These are phyloP conservation scores for Papilionanthe hybrid DNA, from an alignment of 116 monocot species.

Conservation along the genomic window DNA sequence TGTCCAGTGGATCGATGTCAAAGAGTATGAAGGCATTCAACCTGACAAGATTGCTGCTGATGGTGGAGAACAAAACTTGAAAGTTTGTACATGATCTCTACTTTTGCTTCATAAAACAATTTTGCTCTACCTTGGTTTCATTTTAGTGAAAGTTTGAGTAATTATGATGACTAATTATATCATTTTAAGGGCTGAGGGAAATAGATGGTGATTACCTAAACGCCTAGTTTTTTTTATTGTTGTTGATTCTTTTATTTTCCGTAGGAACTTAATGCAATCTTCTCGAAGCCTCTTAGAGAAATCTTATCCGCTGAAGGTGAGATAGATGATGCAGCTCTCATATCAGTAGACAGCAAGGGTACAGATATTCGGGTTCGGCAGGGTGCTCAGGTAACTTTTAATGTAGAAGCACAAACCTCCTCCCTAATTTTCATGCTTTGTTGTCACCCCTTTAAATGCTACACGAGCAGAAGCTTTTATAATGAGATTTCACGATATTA, in stretches of 20 bases:
- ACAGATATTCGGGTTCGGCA: constrained; percentile 85
- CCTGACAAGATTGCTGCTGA: constrained; percentile 88
- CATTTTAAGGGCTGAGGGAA: background rate
- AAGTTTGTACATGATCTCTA: constrained; percentile 34
- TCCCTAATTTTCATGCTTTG: background rate
- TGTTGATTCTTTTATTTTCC: constrained; percentile 4
- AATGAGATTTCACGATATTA: background rate
- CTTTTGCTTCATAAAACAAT: background rate
- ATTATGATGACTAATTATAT: background rate
- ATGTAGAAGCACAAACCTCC: background rate
- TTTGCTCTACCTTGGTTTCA: constrained; percentile 1
- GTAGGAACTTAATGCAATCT: constrained; percentile 85
- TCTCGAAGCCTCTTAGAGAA: constrained; percentile 78
- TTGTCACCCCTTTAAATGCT: background rate
- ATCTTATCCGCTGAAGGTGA: constrained; percentile 68
- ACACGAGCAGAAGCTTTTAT: background rate
- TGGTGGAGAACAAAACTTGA: constrained; percentile 87
- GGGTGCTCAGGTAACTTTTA: constrained; percentile 75
- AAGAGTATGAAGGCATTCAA: constrained; percentile 66
- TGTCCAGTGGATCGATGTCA: constrained; percentile 90
- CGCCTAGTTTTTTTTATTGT: background rate
- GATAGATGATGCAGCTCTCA: constrained; percentile 92
- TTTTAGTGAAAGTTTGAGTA: background rate
- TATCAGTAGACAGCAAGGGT: constrained; percentile 93
- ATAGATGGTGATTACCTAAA: background rate